phyloP scores from a whole-genome alignment of 352 stramenopile genomes.

The Pythium sp. region DNA sequence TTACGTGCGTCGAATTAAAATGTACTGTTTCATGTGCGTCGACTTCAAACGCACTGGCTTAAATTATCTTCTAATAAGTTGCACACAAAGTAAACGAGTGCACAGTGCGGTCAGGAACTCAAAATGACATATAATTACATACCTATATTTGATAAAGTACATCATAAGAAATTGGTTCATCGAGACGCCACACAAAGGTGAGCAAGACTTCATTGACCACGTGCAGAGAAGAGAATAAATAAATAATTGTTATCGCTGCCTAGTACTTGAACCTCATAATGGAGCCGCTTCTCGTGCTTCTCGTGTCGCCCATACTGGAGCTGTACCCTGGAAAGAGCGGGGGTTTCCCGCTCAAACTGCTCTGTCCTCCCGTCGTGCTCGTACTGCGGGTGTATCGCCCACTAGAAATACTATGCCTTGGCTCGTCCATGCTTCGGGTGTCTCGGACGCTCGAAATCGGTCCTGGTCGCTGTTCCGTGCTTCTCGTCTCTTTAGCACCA shows the following conservation, averaged over 20 bases:
- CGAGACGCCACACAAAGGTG: no score
- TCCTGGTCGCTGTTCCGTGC: background rate
- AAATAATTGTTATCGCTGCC: background rate
- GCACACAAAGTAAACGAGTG: no score
- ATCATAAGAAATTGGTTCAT: no score
- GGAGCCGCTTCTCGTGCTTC: background rate
- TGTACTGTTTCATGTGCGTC: no score
- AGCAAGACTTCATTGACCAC: background rate
- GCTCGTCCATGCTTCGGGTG: background rate
- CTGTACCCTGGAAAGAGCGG: background rate
- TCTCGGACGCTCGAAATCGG: background rate
- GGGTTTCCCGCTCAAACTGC: background rate
- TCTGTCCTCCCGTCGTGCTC: background rate
- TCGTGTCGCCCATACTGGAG: background rate
- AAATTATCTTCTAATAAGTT: no score
- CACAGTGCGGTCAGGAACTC: no score
- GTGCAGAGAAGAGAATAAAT: background rate
- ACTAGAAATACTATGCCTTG: background rate
- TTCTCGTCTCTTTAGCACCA: background rate
- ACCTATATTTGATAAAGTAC: no score
- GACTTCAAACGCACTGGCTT: no score
- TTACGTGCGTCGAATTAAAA: no score
- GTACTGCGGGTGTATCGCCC: background rate
- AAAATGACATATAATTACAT: no score
- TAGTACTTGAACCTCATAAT: conserved; percentile 10